Evolutionary conservation across 129 eudicot genomes (phyloP).

Genomic region (Centrapalus pauciflorus): DNA sequence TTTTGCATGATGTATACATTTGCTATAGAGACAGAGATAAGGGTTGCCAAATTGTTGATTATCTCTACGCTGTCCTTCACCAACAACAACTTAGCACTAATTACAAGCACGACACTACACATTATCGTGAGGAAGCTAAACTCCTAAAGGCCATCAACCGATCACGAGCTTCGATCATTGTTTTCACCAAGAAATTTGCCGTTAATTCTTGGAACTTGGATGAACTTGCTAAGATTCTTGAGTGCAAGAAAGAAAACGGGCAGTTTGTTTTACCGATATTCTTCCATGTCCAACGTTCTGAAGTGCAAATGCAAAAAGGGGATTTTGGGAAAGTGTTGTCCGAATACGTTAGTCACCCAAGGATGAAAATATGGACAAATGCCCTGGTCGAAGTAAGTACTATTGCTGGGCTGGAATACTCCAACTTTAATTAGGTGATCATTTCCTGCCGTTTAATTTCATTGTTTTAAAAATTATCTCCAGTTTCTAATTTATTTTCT

Average conservation of each 20-base stretch:
- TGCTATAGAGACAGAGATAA: not conserved
- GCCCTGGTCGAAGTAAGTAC: not conserved
- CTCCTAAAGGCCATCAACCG: not conserved
- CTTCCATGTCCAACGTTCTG: not conserved
- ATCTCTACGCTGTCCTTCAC: not conserved
- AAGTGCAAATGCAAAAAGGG: slow-evolving; percentile 12
- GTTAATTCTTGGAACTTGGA: slow-evolving; percentile 14
- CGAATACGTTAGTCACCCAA: not conserved
- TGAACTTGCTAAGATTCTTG: slow-evolving; percentile 15
- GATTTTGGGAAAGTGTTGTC: slow-evolving; percentile 12
- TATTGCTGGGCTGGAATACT: slow-evolving; percentile 8
- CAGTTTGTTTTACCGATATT: slow-evolving; percentile 1
- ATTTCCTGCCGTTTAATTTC: not conserved
- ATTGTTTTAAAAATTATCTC: too few relatives aligned
- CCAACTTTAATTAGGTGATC: slow-evolving; percentile 17
- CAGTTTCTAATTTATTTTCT: not conserved
- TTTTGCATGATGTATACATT: slow-evolving; percentile 7
- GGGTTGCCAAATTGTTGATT: not conserved
- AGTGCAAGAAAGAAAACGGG: slow-evolving; percentile 5
- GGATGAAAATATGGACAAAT: slow-evolving; percentile 5
- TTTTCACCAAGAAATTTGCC: not conserved
- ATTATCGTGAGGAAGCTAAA: not conserved
- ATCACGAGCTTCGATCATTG: not conserved
- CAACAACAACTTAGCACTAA: not conserved
- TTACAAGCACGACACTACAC: not conserved